Percentiles rank a stretch among this genome's conserved stretches.
These are phyloP conservation scores for Pichia rugopelliculosa DNA, from an alignment of 805 yeast species.

Conservation along the genomic window DNA sequence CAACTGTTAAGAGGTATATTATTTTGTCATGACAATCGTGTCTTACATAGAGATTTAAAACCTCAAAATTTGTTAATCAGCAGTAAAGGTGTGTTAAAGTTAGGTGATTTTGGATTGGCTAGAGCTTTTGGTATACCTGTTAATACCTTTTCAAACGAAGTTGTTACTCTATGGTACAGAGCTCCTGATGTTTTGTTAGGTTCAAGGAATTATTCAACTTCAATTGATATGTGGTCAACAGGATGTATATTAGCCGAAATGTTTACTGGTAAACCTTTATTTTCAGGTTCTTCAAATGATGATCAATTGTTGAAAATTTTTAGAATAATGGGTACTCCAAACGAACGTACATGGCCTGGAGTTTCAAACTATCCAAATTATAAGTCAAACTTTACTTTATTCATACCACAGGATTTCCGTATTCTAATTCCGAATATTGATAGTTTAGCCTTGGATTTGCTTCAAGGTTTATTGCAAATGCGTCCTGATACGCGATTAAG, in stretches of 20 bases:
- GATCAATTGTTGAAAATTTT: conserved; percentile 91
- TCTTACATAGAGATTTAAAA: conserved; percentile 81
- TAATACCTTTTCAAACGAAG: conserved; percentile 94
- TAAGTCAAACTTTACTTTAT: conserved; percentile 74
- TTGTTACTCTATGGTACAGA: conserved; percentile 95
- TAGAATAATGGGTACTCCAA: conserved; percentile 93
- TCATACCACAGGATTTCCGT: conserved; percentile 81
- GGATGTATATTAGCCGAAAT: conserved; percentile 98
- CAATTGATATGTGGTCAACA: conserved; percentile 97
- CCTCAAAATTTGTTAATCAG: conserved; percentile 92
- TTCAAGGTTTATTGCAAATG: conserved; percentile 53
- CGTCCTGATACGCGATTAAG: conserved; percentile 54
- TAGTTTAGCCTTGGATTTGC: conserved; percentile 57
- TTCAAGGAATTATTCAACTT: conserved; percentile 90
- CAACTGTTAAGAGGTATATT: conserved; percentile 85
- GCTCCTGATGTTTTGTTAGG: conserved; percentile 97
- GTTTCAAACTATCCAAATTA: conserved; percentile 83
- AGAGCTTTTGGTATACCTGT: conserved; percentile 98
- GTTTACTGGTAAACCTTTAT: conserved; percentile 96
- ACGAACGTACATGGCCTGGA: conserved; percentile 97
- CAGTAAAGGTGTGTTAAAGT: conserved; percentile 81
- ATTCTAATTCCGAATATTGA: conserved; percentile 63
- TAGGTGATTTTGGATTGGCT: conserved; percentile 96
- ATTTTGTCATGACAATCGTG: conserved; percentile 80
- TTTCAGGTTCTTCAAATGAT: conserved; percentile 94